Base-by-base conservation (phyloP, 768 basidiomycete genomes). In the Leucocoprinus leucothites region DNA sequence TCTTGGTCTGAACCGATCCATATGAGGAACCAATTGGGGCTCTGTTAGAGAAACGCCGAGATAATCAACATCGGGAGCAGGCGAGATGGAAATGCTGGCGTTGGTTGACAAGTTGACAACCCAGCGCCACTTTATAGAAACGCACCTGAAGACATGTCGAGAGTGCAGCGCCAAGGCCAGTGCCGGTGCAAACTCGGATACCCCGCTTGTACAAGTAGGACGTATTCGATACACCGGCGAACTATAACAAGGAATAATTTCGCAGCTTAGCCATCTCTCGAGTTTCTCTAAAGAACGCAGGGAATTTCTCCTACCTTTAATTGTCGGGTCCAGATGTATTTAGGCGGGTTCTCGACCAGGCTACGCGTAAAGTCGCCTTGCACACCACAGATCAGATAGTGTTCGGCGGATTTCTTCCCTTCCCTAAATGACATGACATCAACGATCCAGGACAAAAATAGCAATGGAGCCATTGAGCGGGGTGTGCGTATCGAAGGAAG, bases 1-100 rank as follows among this genome's bases (percentile, higher is more conserved):
- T 88, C 89, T 67, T 91, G 89, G 65, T 90, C 86, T 43, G 89
- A 90, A 40, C 89, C 82, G 63, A 89, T 89, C 89, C 89, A 91
- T 59, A 91, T 89, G 40, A 90, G 75, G 66, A 83, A 89, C 87
- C 80, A 81, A 57, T 79, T 62, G 28, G 78, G 77, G 59, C 69
- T 79, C 80, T 80, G 48, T 16, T 51, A 24, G 14, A 24, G 31
- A 13, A 19, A 6, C 21, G 43, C 11, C 26, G 28, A 21, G 9
- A 50, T 24, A 38, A 13, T 38, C 18, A 25, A 21, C 48, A 49
- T 19, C 18, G 16, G 9, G n/a, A 6, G 13, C 40, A 41, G 14
- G 14, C 35, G 35, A 35, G 7, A 35, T 8, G 5, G 40, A 16
- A 14, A 14, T 14, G 18, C 40, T 41, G 40, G 38, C 43, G 25